phyloP scores from a whole-genome alignment of 495 filamentous ascomycete genomes.

The Bryoglossum gracile region DNA sequence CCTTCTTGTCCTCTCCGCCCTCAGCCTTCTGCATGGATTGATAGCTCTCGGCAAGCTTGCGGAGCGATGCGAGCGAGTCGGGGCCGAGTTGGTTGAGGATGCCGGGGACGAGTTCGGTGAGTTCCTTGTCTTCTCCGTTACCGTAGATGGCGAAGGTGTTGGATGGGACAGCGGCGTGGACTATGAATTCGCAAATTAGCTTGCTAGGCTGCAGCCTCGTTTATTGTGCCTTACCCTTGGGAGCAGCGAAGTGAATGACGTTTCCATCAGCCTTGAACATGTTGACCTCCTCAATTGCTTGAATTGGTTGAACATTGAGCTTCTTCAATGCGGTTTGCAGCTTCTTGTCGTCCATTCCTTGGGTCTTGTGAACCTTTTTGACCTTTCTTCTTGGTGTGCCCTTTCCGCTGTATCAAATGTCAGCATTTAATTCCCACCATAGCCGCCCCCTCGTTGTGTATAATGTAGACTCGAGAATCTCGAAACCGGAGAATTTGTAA shows the following conservation, averaged over 20 bases:
- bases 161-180: conserved; percentile 90
- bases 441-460: no score
- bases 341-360: conserved; percentile 97
- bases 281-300: conserved; percentile 99
- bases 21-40: conserved; percentile 98
- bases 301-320: conserved; percentile 94
- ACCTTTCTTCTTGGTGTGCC: conserved; percentile 95
- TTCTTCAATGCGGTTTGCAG: conserved; percentile 92
- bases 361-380: conserved; percentile 91
- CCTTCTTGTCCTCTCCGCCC: conserved; percentile 48
- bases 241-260: conserved; percentile 96
- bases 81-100: conserved; percentile 99
- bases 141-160: conserved; percentile 99
- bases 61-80: conserved; percentile 93
- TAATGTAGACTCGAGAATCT: conserved; percentile 1
- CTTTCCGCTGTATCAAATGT: conserved; percentile 66
- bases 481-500: conserved; percentile 15
- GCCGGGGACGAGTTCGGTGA: conserved; percentile 96
- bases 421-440: no score
- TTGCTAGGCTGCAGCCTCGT: neutral
- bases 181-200: conserved; percentile 36
- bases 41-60: conserved; percentile 98
- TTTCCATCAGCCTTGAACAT: conserved; percentile 99
- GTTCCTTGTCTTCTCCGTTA: conserved; percentile 97
- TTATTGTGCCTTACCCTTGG: conserved; percentile 65